Evolutionary conservation across 2,329 filamentous ascomycete genomes (phyloP).

Genomic region (Xylaria arbuscula): DNA sequence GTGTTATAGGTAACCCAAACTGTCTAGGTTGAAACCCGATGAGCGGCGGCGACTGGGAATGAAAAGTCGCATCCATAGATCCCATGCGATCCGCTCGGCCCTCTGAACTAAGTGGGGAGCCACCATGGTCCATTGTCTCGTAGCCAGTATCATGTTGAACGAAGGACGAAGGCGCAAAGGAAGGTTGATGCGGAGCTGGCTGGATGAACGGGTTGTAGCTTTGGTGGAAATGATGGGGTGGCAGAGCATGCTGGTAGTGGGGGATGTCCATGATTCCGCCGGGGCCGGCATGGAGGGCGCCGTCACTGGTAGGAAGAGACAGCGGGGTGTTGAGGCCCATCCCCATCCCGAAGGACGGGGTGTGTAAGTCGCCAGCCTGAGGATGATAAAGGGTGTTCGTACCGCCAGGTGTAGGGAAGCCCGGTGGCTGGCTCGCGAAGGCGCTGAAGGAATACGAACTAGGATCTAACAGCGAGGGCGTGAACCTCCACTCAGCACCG

Average conservation of each 20-base stretch:
- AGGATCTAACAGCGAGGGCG: slow-evolving; percentile 87
- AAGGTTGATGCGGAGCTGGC: slow-evolving; percentile 63
- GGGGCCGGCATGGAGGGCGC: slow-evolving; percentile 69
- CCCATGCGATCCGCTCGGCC: slow-evolving; percentile 63
- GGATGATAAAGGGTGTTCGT: slow-evolving; percentile 83
- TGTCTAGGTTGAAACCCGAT: slow-evolving; percentile 66
- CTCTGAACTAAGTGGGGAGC: slow-evolving; percentile 72
- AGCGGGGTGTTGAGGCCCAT: slow-evolving; percentile 85
- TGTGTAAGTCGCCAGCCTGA: slow-evolving; percentile 88
- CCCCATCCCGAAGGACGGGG: slow-evolving; percentile 77
- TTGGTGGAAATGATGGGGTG: slow-evolving; percentile 71
- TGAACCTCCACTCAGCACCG: slow-evolving; percentile 87
- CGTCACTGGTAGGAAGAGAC: slow-evolving; percentile 78
- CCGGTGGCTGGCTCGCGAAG: slow-evolving; percentile 82
- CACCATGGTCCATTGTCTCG: slow-evolving; percentile 81
- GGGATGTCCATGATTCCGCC: slow-evolving; percentile 70
- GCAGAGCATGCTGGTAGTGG: slow-evolving; percentile 69
- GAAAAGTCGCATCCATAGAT: slow-evolving; percentile 70
- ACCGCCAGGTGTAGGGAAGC: slow-evolving; percentile 85
- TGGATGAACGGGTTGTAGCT: slow-evolving; percentile 79
- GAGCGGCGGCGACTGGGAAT: slow-evolving; percentile 69
- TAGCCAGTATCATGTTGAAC: slow-evolving; percentile 83
- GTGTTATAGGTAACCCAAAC: slow-evolving; percentile 59
- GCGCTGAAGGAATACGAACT: slow-evolving; percentile 82
- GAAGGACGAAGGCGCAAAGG: slow-evolving; percentile 83